Evolutionary conservation across 805 yeast species (phyloP).

Genomic region (Candida vaughaniae): DNA sequence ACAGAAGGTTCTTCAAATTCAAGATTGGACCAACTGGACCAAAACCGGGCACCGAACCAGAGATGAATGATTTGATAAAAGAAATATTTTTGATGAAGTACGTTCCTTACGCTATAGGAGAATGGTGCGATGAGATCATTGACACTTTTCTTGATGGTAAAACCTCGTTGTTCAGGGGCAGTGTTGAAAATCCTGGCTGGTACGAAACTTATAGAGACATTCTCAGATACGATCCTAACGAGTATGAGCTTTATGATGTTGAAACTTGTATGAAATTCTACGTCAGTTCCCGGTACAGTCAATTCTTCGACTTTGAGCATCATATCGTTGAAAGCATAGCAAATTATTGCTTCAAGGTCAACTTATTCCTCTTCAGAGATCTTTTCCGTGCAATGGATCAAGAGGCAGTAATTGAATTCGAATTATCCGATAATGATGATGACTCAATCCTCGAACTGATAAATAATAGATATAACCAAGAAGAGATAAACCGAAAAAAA

Average conservation of each 20-base stretch:
- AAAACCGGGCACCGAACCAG: neutral
- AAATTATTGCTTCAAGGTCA: slow-evolving; percentile 18
- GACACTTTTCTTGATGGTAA: neutral
- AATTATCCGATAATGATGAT: neutral
- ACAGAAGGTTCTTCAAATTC: neutral
- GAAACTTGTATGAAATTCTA: slow-evolving; percentile 13
- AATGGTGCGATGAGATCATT: slow-evolving; percentile 2
- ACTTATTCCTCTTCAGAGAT: slow-evolving; percentile 18
- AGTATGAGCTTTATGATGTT: slow-evolving; percentile 17
- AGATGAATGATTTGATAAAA: neutral
- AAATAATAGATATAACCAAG: neutral
- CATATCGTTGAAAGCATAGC: neutral
- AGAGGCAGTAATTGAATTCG: neutral
- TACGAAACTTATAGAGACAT: slow-evolving; percentile 17
- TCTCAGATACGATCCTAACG: slow-evolving; percentile 19
- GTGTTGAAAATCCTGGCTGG: slow-evolving; percentile 15
- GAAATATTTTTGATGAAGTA: neutral
- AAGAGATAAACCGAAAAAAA: neutral
- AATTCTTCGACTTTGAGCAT: neutral
- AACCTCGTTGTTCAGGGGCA: neutral
- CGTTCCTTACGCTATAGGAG: slow-evolving; percentile 1
- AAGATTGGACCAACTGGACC: neutral
- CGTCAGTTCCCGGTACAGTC: slow-evolving; percentile 3
- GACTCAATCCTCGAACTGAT: neutral
- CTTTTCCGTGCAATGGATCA: slow-evolving; percentile 1